Base-by-base conservation (phyloP, 2,329 filamentous ascomycete species). In the Aspergillus alliaceus region DNA sequence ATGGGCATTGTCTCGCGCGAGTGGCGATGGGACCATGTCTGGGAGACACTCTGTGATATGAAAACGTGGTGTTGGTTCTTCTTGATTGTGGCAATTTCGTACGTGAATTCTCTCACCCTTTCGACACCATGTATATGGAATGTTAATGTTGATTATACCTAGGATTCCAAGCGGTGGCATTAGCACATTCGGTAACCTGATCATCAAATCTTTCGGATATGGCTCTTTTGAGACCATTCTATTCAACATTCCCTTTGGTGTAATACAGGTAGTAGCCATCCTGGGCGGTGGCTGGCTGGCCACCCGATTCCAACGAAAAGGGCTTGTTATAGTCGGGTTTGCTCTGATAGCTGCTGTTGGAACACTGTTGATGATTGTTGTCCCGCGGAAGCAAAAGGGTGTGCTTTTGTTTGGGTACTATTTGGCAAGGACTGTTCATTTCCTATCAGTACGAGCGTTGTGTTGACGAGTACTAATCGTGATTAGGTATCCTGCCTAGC, bases 1-100 rank as follows among this genome's bases (percentile, higher is more conserved):
- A 83, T 81, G 75, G 82, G 82, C 1, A 75, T 83, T 27, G 76
- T 80, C 56, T 82, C 78, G 1, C 78, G 79, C 4, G 76, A 82
- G 57, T 85, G 81, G 80, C 76, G 79, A 22, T 79, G 75, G 64
- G 69, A 77, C 14, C 82, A 85, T 57, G 72, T 84, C 1, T 62
- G 46, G 47, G 73, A 75, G 53, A 67, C 66, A 8, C 20, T 66
- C 0, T 51, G 62, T 12, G 73, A 76, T 25, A 14, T 72, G 4
- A 75, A 75, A 53, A 73, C 71, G 1, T 76, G 74, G 74, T 68
- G 67, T 29, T 75, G 66, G 66, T 67, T 70, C 60, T 66, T 74
- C 37, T 47, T 59, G 2, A 64, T 66, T 8, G 46, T 68, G 7
- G 22, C 64, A 2, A 68, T 68, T 5, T 68, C 66, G 63, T 67